Percentiles rank a stretch among this genome's conserved stretches.
Evolutionary conservation across 2,329 filamentous ascomycete genomes (phyloP).

Genomic region (Colletotrichum simmondsii): DNA sequence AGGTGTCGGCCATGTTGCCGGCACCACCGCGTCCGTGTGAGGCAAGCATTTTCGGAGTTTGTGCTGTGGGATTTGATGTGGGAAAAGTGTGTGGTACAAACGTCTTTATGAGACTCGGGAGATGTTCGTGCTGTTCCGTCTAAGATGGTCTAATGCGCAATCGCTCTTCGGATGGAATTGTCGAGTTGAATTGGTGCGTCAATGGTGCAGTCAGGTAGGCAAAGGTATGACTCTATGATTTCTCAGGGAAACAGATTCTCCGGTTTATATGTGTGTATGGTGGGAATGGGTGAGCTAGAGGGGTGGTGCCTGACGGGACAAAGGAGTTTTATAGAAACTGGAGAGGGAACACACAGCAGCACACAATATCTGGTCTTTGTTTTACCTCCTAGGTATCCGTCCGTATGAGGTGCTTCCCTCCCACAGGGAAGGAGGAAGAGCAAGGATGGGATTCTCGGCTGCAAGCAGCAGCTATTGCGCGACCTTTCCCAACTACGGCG

Average conservation of each 20-base stretch:
- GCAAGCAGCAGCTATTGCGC: constrained; percentile 32
- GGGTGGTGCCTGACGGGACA: background rate
- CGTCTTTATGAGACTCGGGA: no score
- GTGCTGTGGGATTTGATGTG: constrained; percentile 1
- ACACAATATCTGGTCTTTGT: constrained; percentile 8
- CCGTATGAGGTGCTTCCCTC: constrained; percentile 3
- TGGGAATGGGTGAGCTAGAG: background rate
- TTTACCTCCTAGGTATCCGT: background rate
- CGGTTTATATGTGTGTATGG: background rate
- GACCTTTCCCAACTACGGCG: constrained; percentile 27
- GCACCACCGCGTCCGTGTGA: constrained; percentile 84
- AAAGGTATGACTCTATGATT: background rate
- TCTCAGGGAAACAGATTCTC: background rate
- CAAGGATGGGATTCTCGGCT: constrained; percentile 19
- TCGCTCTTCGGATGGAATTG: no score
- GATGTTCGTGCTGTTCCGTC: background rate
- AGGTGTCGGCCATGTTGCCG: constrained; percentile 74
- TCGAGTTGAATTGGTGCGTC: no score
- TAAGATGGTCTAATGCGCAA: no score
- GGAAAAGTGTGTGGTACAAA: no score
- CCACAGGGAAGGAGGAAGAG: background rate
- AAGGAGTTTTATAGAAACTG: constrained; percentile 34
- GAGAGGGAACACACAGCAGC: constrained; percentile 14
- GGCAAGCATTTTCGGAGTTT: constrained; percentile 51
- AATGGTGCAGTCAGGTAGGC: background rate